phyloP scores from a whole-genome alignment of 2,329 filamentous ascomycete genomes.

The Penicillium rolfsii region DNA sequence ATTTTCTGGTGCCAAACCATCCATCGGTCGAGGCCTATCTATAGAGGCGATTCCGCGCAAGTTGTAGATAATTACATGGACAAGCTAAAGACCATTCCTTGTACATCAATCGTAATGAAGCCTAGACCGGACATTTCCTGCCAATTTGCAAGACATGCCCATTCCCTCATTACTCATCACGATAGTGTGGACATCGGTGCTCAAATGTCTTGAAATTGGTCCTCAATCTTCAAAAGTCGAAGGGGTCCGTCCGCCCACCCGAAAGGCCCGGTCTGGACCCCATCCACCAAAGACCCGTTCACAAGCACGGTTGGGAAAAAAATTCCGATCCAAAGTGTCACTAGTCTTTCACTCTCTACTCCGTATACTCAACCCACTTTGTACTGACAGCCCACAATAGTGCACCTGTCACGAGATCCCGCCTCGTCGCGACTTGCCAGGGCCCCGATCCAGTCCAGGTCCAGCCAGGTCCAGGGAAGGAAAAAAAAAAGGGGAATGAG shows the following conservation, averaged over 20 bases:
- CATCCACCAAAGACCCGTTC: conserved; percentile 2
- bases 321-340: neutral
- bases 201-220: conserved; percentile 2
- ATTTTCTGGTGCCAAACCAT: conserved; percentile 3
- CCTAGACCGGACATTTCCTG: neutral
- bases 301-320: neutral
- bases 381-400: neutral
- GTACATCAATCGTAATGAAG: neutral
- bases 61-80: neutral
- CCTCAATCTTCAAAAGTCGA: neutral
- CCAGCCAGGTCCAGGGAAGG: neutral
- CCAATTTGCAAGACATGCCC: neutral
- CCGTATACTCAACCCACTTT: neutral
- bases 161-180: neutral
- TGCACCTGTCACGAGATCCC: conserved; percentile 5
- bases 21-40: conserved; percentile 1
- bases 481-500: neutral
- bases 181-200: neutral
- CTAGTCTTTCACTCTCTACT: neutral
- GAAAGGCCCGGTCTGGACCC: neutral
- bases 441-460: conserved; percentile 1
- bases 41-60: neutral
- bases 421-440: neutral
- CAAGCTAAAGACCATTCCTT: neutral
- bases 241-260: neutral